Percentiles rank a stretch among this genome's conserved stretches.
These are phyloP conservation scores for Lepidopterella palustris DNA, from an alignment of 495 filamentous ascomycete genomes.

Conservation along the genomic window DNA sequence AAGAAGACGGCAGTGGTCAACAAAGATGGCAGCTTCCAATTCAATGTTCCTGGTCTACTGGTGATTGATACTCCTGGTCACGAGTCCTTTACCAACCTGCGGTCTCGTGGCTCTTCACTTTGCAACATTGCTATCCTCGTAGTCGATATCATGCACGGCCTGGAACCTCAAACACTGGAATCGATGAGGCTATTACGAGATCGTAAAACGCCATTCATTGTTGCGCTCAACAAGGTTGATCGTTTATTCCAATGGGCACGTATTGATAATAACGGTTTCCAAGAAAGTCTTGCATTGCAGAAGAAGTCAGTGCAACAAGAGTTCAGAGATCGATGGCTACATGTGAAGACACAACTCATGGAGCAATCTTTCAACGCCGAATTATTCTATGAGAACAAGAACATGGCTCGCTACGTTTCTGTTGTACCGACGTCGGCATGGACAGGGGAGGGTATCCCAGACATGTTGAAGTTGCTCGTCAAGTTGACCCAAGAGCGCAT, in stretches of 20 bases:
- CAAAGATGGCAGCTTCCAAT: conserved; percentile 80
- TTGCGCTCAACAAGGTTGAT: conserved; percentile 99
- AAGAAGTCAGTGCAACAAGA: conserved; percentile 92
- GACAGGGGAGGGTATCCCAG: conserved; percentile 97
- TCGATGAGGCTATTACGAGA: conserved; percentile 93
- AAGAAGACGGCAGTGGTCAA: conserved; percentile 93
- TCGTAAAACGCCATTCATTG: conserved; percentile 95
- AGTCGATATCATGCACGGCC: conserved; percentile 99
- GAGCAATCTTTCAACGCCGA: conserved; percentile 98
- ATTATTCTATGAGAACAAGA: conserved; percentile 96
- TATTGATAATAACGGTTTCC: conserved; percentile 97
- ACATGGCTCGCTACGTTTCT: conserved; percentile 85
- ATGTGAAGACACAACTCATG: conserved; percentile 87
- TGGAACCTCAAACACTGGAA: conserved; percentile 96
- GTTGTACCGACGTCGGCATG: conserved; percentile 94
- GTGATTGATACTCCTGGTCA: conserved; percentile 99
- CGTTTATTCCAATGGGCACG: conserved; percentile 98
- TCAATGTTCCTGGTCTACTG: conserved; percentile 95
- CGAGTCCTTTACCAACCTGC: conserved; percentile 98
- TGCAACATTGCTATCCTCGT: conserved; percentile 99
- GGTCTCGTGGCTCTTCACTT: conserved; percentile 90
- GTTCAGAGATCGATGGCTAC: conserved; percentile 82
- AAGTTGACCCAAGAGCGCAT: conserved; percentile 93
- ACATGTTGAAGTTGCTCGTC: conserved; percentile 95
- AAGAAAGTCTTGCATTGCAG: conserved; percentile 81